Base-by-base conservation (phyloP, 352 stramenopile genomes). In the Pythium plurisporium region DNA sequence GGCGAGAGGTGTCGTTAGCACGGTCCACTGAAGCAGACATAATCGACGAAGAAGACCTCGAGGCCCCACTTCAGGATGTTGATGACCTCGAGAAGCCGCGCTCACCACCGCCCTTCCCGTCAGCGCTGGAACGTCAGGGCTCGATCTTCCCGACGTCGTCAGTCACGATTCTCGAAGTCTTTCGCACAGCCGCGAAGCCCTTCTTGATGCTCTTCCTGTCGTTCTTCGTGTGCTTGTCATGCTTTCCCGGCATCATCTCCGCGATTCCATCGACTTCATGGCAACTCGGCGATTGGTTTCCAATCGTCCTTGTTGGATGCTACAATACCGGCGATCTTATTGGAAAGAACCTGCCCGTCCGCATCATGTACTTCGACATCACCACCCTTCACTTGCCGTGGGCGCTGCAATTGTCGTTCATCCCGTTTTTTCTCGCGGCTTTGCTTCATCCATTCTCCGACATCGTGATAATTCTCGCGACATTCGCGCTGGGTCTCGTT, bases 121-220 rank as follows among this genome's bases (percentile, higher is more conserved):
- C 66, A 17, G 59, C 74, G 27, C 51, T 78, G 4, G 47, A 73
- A 15, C 61, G 66, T 19, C 62, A 73, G 20, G 23, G 74, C 29
- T 69, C 69, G 30, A 50, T 79, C 7, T 68, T 82, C 27, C 73
- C 74, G 2, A 62, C 62, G 37, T 81, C 50, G 74, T 70, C 36
- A 10, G 55, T 63, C n/a, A 37, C 37, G 15, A 46, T 63, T 15
- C 38, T 63, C 4, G 55, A 63, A 27, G 82, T 92, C 38, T 63
- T 87, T 3, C 79, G 73, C 36, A 74, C 67, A 0, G 76, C 82
- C 6, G 75, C 79, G 38, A 91, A 90, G 41, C 81, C 83, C 14
- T 86, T 90, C 54, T 83, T 87, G 66, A 89, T 79, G 59, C 72
- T 88, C 9, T 88, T 91, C 55, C 62, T 89, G 12, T 87, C 77